Conservation (phyloP, 1,284 basidiomycete genomes). For the Apiotrichum sp. region DNA sequence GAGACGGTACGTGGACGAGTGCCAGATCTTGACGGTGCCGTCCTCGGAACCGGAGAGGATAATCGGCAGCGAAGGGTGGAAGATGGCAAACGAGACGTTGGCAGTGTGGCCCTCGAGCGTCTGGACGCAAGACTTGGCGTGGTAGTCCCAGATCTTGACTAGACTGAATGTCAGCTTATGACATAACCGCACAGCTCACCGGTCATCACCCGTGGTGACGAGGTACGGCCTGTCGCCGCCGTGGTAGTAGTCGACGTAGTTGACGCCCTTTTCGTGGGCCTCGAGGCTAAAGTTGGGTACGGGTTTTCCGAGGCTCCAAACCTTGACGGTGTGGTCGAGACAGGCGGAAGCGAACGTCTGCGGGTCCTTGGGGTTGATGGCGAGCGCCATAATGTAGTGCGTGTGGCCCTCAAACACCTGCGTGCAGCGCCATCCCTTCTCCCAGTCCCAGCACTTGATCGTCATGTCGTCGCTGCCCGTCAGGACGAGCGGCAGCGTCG, state of each 20-base stretch:
- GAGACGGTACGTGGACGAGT: slow-evolving; percentile 89
- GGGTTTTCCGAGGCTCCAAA: slow-evolving; percentile 84
- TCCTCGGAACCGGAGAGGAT: slow-evolving; percentile 96
- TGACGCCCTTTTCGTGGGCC: slow-evolving; percentile 98
- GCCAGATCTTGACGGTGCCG: slow-evolving; percentile 97
- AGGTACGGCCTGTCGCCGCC: slow-evolving; percentile 96
- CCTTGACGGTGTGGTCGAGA: slow-evolving; percentile 92
- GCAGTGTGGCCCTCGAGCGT: slow-evolving; percentile 98
- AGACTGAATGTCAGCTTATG: slow-evolving; percentile 26
- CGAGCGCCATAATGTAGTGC: slow-evolving; percentile 98
- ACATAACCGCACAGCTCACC: slow-evolving; percentile 34
- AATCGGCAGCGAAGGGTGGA: slow-evolving; percentile 92
- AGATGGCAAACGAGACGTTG: slow-evolving; percentile 95
- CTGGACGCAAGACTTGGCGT: slow-evolving; percentile 95
- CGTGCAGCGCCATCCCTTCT: slow-evolving; percentile 94
- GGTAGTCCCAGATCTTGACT: slow-evolving; percentile 99
- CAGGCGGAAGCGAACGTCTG: slow-evolving; percentile 95
- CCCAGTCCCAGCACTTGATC: slow-evolving; percentile 99
- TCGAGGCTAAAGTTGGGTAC: slow-evolving; percentile 93
- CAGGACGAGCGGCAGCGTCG: slow-evolving; percentile 81
- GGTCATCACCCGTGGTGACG: slow-evolving; percentile 94
- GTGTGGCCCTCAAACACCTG: slow-evolving; percentile 97
- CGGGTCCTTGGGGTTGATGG: slow-evolving; percentile 95
- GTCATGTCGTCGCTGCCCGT: slow-evolving; percentile 99
- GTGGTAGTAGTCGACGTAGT: slow-evolving; percentile 98